Base-by-base conservation (phyloP, 208 protist genomes). In the Trypanosoma theileri region DNA sequence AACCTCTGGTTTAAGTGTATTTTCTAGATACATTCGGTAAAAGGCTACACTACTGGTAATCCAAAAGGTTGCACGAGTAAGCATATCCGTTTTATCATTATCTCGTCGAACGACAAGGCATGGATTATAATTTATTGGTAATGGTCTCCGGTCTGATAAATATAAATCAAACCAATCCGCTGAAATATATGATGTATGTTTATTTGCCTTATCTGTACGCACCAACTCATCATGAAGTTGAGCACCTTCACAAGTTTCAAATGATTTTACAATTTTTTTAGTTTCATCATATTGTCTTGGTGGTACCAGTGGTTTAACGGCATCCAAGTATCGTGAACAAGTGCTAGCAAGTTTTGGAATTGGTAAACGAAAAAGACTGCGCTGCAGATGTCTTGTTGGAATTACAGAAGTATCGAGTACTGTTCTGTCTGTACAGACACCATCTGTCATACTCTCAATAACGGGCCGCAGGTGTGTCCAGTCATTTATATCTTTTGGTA, bases 121-220 rank as follows among this genome's bases (percentile, higher is more conserved):
- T 7, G 71, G 73, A 67, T 91, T 86, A 9, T 77, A 77, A 50
- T 79, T 80, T 19, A 96, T 69, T 12, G 89, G 89, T n/a, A 95
- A 58, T 13, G 92, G 79, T 48, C 48, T 35, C 13, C 92, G 81
- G 35, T 84, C 75, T 35, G 70, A 72, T 19, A 97, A 68, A 26
- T 69, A 73, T 12, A 73, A 26, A 59, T 95, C 88, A 59, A 91
- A 95, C 68, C 82, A 79, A 69, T 94, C 88, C 3, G 82, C 85
- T 1, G 84, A 94, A 40, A 95, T 87, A 69, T 90, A 97, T 8
- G 85, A 93, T 3, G 89, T 95, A 80, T 95, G 88, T 28, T 79
- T 79, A 55, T 97, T 97, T 6, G 81, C 88, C 53, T 80, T 81
- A 73, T 95, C 80, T 1, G 81, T 95, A 44, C 77, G 73, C 13